These are phyloP conservation scores for Fusarium sp. DNA, from an alignment of 2,329 filamentous ascomycete genomes.

Conservation along the genomic window DNA sequence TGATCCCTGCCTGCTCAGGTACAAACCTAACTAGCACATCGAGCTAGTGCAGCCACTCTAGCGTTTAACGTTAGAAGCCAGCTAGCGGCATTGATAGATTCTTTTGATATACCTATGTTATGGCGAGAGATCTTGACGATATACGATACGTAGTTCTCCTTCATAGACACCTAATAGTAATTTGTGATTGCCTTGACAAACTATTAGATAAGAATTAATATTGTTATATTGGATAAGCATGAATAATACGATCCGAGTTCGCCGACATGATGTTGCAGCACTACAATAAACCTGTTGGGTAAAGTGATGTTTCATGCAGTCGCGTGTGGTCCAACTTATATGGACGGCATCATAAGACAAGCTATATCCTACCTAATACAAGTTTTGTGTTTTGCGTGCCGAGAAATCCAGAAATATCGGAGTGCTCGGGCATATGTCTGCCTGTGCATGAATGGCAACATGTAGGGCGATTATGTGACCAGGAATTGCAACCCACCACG, in stretches of 20 bases:
- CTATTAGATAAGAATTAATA: background rate
- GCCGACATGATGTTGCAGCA: conserved; percentile 1
- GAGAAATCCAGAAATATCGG: background rate
- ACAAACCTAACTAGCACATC: too few relatives aligned
- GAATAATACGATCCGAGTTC: background rate
- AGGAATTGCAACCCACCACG: background rate
- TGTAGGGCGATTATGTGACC: background rate
- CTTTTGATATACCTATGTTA: conserved; percentile 6
- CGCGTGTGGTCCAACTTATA: background rate
- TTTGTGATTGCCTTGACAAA: background rate
- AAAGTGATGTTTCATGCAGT: conserved; percentile 11
- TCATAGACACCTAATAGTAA: background rate
- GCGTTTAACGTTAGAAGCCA: background rate
- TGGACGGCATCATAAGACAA: conserved; percentile 18
- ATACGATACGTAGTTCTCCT: background rate
- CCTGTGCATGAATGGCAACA: background rate
- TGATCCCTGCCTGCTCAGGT: conserved; percentile 8
- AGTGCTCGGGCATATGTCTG: background rate
- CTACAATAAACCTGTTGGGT: background rate
- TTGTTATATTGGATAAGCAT: background rate
- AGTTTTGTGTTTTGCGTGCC: background rate
- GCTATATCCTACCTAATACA: background rate
- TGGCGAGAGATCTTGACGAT: background rate
- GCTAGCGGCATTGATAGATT: background rate
- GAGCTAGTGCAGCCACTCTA: conserved; percentile 27